Base-by-base conservation (phyloP, 768 basidiomycete species). In the Gautieria morchelliformis region DNA sequence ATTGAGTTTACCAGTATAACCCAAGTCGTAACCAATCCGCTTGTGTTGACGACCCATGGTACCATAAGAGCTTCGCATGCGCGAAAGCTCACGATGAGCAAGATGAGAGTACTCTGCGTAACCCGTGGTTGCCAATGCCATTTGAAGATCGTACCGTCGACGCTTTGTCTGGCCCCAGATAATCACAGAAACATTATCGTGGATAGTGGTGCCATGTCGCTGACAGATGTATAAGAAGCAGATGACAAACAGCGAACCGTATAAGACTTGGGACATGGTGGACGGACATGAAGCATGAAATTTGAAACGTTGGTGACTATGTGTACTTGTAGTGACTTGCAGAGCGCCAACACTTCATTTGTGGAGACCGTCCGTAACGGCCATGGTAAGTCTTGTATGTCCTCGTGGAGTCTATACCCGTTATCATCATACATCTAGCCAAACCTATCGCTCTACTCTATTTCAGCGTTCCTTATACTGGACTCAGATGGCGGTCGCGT, bases 401-500 rank as follows among this genome's bases (percentile, higher is more conserved):
- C 27, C 27, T 27, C 24, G 9, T 30, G 35, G 11, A 10, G 20
- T 50, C 14, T 22, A 37, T 57, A 39, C 35, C 11, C 30, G 27
- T 33, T 47, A 30, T 47, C 46, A 37, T 32, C 19, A 10, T 54
- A 7, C 11, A 20, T 41, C 17, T n/a, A 74, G 73, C 61, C 72
- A 20, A 96, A 95, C 68, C 74, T 96, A 52, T 85, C 93, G 8
- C 77, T 99, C 46, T 94, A 97, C 74, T 85, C 85, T 64, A 75
- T 94, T 58, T 81, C 85, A 47, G 91, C 85, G 0, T 89, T 98
- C 69, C 68, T 99, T 61, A 83, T 97, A 66, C 85, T 97, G 64
- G 96, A 99, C 77, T 76, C 85, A n/a, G 94, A 97, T 64, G 94
- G 94, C 20, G 86, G 91, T 66, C 88, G 96, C 51, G 87, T 98